phyloP scores from a whole-genome alignment of 768 basidiomycete species.

The Phaffia australis region DNA sequence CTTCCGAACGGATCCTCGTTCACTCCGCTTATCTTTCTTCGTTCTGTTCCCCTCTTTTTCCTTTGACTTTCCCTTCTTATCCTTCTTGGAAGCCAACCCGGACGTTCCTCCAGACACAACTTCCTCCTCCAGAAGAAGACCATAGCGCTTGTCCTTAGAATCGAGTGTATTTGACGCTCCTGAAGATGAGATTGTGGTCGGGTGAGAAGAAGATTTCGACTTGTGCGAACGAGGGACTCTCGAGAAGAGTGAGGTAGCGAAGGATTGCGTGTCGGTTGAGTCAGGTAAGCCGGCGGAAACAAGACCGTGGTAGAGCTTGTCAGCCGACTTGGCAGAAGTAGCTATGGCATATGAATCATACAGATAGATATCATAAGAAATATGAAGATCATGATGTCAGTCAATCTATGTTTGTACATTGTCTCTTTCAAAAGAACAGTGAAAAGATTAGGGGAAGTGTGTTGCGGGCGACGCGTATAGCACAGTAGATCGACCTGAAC shows the following conservation, averaged over 20 bases:
- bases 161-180: constrained; percentile 32
- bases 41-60: constrained; percentile 46
- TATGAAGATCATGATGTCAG: no score
- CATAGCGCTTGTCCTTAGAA: constrained; percentile 56
- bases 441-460: not conserved
- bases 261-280: constrained; percentile 65
- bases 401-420: not conserved
- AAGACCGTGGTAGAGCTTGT: constrained; percentile 64
- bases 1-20: constrained; percentile 46
- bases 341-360: constrained; percentile 1
- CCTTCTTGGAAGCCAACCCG: constrained; percentile 41
- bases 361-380: not conserved
- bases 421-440: not conserved
- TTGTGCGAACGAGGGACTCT: constrained; percentile 70
- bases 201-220: constrained; percentile 44
- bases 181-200: constrained; percentile 37
- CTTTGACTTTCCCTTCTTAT: constrained; percentile 42
- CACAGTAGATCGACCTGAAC: not conserved
- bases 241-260: constrained; percentile 63
- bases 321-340: constrained; percentile 55
- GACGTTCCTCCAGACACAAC: constrained; percentile 31
- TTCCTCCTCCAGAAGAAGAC: constrained; percentile 74
- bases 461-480: not conserved
- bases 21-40: constrained; percentile 21
- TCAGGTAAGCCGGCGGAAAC: constrained; percentile 68